Evolutionary conservation across 495 filamentous ascomycete genomes (phyloP).

Genomic region (Platismatia glauca): DNA sequence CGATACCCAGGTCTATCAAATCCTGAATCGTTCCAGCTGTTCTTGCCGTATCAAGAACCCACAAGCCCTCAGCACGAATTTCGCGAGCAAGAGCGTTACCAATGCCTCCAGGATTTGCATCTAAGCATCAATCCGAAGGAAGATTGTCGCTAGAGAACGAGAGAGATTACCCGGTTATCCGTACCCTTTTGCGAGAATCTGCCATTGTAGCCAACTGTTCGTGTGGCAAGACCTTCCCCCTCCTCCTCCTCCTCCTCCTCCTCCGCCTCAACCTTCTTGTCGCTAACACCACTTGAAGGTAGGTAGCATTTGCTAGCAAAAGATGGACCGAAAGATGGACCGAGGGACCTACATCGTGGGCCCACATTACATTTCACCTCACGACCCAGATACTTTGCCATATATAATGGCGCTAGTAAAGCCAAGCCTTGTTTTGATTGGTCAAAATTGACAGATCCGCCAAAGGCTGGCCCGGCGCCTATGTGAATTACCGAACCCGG

Average conservation of each 20-base stretch:
- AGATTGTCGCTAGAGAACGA: background rate
- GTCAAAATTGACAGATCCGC: too few species aligned
- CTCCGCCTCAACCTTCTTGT: too few species aligned
- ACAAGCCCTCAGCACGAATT: constrained; percentile 42
- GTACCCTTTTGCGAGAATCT: constrained; percentile 36
- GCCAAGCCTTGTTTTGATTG: too few species aligned
- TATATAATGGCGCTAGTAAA: too few species aligned
- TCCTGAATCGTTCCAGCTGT: constrained; percentile 39
- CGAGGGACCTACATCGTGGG: background rate
- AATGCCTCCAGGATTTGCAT: constrained; percentile 50
- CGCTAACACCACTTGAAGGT: too few species aligned
- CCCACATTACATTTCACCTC: too few species aligned
- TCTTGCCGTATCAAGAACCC: constrained; percentile 51
- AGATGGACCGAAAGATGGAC: background rate
- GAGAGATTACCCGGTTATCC: constrained; percentile 37
- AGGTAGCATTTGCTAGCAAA: too few species aligned
- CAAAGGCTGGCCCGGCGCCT: too few species aligned
- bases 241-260: too few species aligned
- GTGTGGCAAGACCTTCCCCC: background rate
- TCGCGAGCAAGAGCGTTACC: constrained; percentile 49
- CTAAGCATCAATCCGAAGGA: constrained; percentile 19
- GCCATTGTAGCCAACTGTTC: constrained; percentile 6
- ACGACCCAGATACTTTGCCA: too few species aligned
- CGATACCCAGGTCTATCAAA: constrained; percentile 39
- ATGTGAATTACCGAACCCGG: too few species aligned